phyloP scores from a whole-genome alignment of 2,329 filamentous ascomycete genomes.

The Herpotrichia juniperi region DNA sequence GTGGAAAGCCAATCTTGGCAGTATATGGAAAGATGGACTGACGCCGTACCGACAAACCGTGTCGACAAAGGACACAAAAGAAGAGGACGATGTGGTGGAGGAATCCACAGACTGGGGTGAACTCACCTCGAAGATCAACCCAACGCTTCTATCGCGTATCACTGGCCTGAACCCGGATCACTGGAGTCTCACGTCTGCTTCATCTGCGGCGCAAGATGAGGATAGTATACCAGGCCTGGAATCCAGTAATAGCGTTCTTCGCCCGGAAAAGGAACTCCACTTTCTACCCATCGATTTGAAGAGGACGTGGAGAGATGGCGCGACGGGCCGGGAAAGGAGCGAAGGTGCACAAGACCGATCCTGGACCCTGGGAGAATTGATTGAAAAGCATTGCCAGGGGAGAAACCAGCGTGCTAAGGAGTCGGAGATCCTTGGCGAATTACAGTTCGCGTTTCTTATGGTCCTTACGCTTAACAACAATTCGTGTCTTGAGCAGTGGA shows the following conservation, averaged over 20 bases:
- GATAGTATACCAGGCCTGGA: conserved; percentile 66
- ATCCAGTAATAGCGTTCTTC: conserved; percentile 31
- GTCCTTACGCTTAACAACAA: conserved; percentile 69
- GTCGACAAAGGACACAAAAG: conserved; percentile 29
- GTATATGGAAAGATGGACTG: conserved; percentile 60
- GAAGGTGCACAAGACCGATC: conserved; percentile 67
- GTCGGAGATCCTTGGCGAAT: conserved; percentile 58
- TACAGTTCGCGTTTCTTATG: conserved; percentile 69
- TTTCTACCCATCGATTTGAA: conserved; percentile 67
- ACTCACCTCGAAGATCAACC: conserved; percentile 59
- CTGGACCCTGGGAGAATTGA: conserved; percentile 64
- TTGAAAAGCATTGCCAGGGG: conserved; percentile 49
- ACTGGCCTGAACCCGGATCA: conserved; percentile 52
- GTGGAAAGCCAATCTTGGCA: conserved; percentile 62
- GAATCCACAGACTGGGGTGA: conserved; percentile 60
- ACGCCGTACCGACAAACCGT: conserved; percentile 55
- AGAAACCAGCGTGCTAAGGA: conserved; percentile 31
- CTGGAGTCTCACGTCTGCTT: conserved; percentile 65
- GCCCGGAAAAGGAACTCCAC: conserved; percentile 51
- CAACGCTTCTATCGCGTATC: conserved; percentile 57
- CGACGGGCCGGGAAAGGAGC: conserved; percentile 66
- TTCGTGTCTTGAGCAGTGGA: conserved; percentile 71
- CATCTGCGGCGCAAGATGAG: conserved; percentile 60
- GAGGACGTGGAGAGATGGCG: conserved; percentile 66
- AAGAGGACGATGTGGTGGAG: conserved; percentile 42